These are phyloP conservation scores for Gynandropsis gynandra DNA, from an alignment of 345 rosid species.

Conservation along the genomic window DNA sequence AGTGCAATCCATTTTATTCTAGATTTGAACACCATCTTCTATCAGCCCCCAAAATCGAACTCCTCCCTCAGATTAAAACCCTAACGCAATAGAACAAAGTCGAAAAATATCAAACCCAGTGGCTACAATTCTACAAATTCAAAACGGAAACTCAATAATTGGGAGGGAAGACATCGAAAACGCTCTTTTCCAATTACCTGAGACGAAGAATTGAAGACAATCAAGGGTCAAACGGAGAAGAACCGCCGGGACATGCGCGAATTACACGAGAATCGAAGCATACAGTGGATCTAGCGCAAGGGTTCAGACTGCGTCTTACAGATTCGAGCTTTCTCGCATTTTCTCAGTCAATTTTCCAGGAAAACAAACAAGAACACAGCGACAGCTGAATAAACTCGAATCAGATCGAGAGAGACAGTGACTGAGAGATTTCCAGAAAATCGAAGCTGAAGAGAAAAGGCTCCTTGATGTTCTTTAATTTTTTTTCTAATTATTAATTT, in stretches of 20 bases:
- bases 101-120: constrained; percentile 5
- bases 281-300: constrained; percentile 16
- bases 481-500: background rate
- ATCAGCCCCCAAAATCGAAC: constrained; percentile 27
- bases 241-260: constrained; percentile 5
- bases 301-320: background rate
- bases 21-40: constrained; percentile 67
- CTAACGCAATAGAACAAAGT: constrained; percentile 10
- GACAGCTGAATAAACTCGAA: constrained; percentile 15
- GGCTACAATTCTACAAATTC: background rate
- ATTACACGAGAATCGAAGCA: constrained; percentile 8
- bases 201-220: constrained; percentile 13
- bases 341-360: constrained; percentile 20
- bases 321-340: constrained; percentile 20
- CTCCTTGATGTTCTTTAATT: too few relatives aligned
- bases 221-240: constrained; percentile 13
- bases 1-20: constrained; percentile 89
- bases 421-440: constrained; percentile 28
- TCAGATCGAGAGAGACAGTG: constrained; percentile 29
- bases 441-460: background rate
- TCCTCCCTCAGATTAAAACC: constrained; percentile 15
- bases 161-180: constrained; percentile 14
- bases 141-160: background rate
- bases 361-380: constrained; percentile 24
- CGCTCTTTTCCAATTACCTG: constrained; percentile 17